These are phyloP conservation scores for Zoysia pacifica DNA, from an alignment of 176 grass and related monocot species.

Conservation along the genomic window DNA sequence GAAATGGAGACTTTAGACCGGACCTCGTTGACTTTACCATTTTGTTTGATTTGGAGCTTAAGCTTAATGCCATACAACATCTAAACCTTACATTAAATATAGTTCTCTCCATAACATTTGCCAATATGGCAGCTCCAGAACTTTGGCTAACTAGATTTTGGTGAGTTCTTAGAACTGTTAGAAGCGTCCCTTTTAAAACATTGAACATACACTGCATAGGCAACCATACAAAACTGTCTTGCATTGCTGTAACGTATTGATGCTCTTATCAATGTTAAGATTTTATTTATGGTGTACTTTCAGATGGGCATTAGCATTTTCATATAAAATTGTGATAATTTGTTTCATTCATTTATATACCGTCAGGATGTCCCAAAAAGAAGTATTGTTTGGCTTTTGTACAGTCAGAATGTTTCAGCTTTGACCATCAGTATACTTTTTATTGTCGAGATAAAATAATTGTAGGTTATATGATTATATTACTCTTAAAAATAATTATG, in stretches of 20 bases:
- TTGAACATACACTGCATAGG: background rate
- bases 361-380: background rate
- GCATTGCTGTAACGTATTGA: background rate
- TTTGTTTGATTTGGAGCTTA: constrained; percentile 25
- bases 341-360: background rate
- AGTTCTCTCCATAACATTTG: background rate
- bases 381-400: background rate
- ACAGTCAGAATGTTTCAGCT: background rate
- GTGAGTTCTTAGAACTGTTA: background rate
- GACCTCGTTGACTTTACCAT: background rate
- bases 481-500: background rate
- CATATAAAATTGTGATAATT: no score
- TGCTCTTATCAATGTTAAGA: constrained; percentile 3
- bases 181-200: background rate
- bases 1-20: constrained; percentile 16
- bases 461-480: background rate
- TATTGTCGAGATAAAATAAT: background rate
- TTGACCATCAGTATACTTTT: background rate
- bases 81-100: constrained; percentile 18
- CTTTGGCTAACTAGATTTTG: background rate
- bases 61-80: background rate
- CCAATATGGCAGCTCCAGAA: background rate
- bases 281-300: constrained; percentile 2
- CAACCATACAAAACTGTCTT: background rate
- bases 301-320: no score